Base-by-base conservation (phyloP, 23 red algal genomes). In the Gracilaria gracilis region DNA sequence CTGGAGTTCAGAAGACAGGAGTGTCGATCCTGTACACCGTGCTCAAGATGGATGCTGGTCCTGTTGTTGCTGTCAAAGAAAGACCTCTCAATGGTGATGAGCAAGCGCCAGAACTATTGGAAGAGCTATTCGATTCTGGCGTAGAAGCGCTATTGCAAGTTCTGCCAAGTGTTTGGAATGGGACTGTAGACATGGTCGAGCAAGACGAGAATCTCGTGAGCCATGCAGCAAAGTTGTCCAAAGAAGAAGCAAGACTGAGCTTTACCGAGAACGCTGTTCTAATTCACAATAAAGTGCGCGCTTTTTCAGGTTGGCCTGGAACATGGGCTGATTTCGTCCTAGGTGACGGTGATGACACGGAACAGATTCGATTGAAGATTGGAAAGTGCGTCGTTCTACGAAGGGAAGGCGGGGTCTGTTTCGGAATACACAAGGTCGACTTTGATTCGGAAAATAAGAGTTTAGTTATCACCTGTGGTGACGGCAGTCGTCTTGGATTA, bases 201-300 rank as follows among this genome's bases (percentile, higher is more conserved):
- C 97, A 99, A 79, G 81, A 99, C 57, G 57, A 89, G 19, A 75
- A 19, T 33, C 66, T 39, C 36, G 97, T 91, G 13, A 94, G 89
- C 39, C 88, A 95, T 79, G 97, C 97, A 37, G 70, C 90, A 17
- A 99, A 99, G 49, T 27, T 99, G 23, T 71, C 57, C 24, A 91
- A 93, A 65, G 86, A 80, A 50, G 97, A 99, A 57, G 85, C 83
- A 19, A 83, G 91, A 44, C 80, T 96, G 58, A 88, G 82, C 24
- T 99, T 99, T 57, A 83, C 72, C 9, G 89, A 99, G 82, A 99
- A 95, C 24, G 97, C 97, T 11, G 20, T 36, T 79, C 35, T 64
- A 53, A 82, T 96, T 19, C 97, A 99, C 77, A 99, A 99, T 57
- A 95, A 90, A 35, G 96, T 98, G 69, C 93, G 97, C 4, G 97